phyloP scores from a whole-genome alignment of 768 basidiomycete genomes.

The Lactarius akahatsu region DNA sequence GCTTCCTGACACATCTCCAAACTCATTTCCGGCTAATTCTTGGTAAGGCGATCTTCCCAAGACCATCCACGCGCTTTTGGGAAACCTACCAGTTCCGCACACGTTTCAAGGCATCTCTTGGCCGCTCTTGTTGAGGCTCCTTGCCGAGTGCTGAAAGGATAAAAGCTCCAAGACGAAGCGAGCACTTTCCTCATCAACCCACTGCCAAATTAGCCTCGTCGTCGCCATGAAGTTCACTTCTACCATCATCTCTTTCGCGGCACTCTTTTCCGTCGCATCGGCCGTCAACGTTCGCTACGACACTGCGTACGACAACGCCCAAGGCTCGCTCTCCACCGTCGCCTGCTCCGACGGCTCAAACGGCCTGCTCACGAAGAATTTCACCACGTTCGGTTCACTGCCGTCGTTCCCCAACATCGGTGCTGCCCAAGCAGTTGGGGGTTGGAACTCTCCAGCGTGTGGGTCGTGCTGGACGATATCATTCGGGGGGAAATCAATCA shows the following conservation, averaged over 20 bases:
- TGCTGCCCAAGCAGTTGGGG: slow-evolving; percentile 36
- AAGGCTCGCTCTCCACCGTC: slow-evolving; percentile 28
- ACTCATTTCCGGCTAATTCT: neutral
- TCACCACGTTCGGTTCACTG: slow-evolving; percentile 37
- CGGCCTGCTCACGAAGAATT: slow-evolving; percentile 36
- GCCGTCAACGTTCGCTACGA: slow-evolving; percentile 35
- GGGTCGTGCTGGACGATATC: slow-evolving; percentile 40
- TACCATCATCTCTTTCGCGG: slow-evolving; percentile 29
- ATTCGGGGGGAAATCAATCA: slow-evolving; percentile 34
- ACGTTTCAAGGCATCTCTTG: neutral
- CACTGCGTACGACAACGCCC: slow-evolving; percentile 35
- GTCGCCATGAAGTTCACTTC: slow-evolving; percentile 34
- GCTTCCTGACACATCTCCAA: neutral
- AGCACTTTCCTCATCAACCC: neutral
- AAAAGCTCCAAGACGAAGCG: neutral
- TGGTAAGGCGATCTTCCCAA: neutral
- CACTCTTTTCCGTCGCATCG: slow-evolving; percentile 14
- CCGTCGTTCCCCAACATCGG: slow-evolving; percentile 38
- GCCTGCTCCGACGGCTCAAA: slow-evolving; percentile 39
- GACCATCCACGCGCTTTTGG: neutral
- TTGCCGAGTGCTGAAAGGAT: neutral
- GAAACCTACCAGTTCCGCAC: neutral
- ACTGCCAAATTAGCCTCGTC: neutral
- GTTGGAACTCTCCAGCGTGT: slow-evolving; percentile 35
- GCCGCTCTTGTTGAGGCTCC: neutral